phyloP scores from a whole-genome alignment of 192 early-diverging fungal species.

The Entophlyctis helioformis region DNA sequence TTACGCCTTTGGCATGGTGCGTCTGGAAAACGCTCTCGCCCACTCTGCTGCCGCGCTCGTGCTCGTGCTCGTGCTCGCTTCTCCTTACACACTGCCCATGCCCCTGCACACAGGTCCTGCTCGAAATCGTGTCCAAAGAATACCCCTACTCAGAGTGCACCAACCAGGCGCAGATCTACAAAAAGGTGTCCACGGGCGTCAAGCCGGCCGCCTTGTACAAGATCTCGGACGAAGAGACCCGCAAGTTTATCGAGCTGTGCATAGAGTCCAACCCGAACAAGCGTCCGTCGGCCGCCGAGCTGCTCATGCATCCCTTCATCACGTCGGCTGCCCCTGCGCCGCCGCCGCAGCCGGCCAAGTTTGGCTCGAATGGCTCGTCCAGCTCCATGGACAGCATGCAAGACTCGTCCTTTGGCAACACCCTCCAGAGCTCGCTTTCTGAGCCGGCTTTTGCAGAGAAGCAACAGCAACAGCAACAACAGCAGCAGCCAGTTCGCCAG shows the following conservation, averaged over 20 bases:
- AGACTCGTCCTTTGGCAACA: too few species aligned
- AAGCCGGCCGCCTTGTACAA: slow-evolving; percentile 57
- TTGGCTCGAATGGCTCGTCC: too few species aligned
- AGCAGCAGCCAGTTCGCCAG: too few species aligned
- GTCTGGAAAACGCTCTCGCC: slow-evolving; percentile 51
- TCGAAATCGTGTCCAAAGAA: slow-evolving; percentile 59
- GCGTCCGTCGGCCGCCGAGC: slow-evolving; percentile 32
- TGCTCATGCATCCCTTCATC: slow-evolving; percentile 34
- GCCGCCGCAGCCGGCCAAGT: too few species aligned
- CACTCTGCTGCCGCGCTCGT: too few species aligned
- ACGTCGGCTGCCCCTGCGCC: slow-evolving; percentile 1
- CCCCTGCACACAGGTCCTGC: slow-evolving; percentile 8
- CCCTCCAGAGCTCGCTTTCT: too few species aligned
- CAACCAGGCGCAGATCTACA: slow-evolving; percentile 76
- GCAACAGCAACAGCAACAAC: too few species aligned
- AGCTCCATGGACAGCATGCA: too few species aligned
- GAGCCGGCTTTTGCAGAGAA: too few species aligned
- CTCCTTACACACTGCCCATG: neutral
- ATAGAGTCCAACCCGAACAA: slow-evolving; percentile 35
- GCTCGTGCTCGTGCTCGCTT: neutral
- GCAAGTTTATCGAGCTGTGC: slow-evolving; percentile 57
- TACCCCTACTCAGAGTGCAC: slow-evolving; percentile 79
- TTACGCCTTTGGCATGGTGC: slow-evolving; percentile 82
- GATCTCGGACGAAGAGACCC: slow-evolving; percentile 50
- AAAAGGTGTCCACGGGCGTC: slow-evolving; percentile 62